Evolutionary conservation across 2,329 filamentous ascomycete genomes (phyloP).

Genomic region (Claviceps maximensis): DNA sequence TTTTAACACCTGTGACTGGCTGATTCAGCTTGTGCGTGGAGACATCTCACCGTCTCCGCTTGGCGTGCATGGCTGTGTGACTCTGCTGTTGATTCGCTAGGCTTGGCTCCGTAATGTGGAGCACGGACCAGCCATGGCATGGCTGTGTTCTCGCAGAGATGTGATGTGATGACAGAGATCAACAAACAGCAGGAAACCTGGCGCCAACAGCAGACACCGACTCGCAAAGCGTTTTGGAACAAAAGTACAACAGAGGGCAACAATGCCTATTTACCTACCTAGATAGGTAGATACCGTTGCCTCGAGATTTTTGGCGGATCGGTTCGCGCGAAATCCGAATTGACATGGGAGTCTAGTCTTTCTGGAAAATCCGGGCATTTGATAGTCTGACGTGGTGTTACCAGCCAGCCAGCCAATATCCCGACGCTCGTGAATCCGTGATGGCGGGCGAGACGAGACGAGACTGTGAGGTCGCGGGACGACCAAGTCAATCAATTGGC

Average conservation of each 20-base stretch:
- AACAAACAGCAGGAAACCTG: neutral
- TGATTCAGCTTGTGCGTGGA: conserved; percentile 32
- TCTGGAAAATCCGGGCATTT: neutral
- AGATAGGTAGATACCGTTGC: neutral
- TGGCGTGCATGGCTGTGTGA: conserved; percentile 12
- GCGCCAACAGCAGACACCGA: neutral
- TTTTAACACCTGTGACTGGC: conserved; percentile 37
- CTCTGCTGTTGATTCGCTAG: conserved; percentile 18
- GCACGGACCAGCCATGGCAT: conserved; percentile 11
- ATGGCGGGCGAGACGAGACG: too few species aligned
- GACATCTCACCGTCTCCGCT: conserved; percentile 5
- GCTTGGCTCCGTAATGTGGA: conserved; percentile 13
- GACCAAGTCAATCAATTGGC: neutral
- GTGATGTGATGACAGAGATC: neutral
- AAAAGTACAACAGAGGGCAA: neutral
- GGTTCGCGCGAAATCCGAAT: neutral
- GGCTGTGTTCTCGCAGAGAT: neutral
- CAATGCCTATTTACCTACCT: too few species aligned
- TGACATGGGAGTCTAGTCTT: neutral
- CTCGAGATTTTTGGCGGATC: neutral
- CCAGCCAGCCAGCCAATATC: neutral
- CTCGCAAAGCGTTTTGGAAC: neutral
- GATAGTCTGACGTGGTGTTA: neutral
- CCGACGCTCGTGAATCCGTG: neutral
- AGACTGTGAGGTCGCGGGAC: neutral